A percentile compares a stretch with the other conserved stretches of the same genome.
Evolutionary conservation across 257 asterid genomes (phyloP).

Genomic region (Handroanthus guayacan): DNA sequence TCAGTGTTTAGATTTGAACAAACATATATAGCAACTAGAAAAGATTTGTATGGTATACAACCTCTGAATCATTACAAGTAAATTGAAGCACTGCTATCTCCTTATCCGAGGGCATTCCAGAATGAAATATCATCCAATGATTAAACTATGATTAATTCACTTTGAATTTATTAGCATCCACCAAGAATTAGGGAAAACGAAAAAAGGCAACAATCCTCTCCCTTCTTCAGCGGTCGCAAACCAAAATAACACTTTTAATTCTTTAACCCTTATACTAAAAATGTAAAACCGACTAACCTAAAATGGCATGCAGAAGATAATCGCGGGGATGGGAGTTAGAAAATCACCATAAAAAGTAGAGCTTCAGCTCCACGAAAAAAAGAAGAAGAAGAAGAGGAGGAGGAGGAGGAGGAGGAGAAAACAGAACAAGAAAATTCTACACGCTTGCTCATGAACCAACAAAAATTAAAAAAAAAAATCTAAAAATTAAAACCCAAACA

Average conservation of each 20-base stretch:
- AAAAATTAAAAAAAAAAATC: conserved; percentile 5
- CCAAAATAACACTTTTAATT: conserved; percentile 1
- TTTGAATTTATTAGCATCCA: conserved; percentile 27
- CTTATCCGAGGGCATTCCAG: not conserved
- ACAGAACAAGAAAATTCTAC: not conserved
- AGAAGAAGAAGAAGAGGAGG: not conserved
- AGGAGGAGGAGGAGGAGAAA: too few relatives aligned
- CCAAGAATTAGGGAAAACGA: conserved; percentile 17
- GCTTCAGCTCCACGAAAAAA: conserved; percentile 22
- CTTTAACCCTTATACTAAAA: conserved; percentile 15
- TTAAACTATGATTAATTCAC: not conserved
- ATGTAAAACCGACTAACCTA: conserved; percentile 10
- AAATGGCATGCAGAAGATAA: conserved; percentile 22
- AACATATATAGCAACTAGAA: not conserved
- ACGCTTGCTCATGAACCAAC: not conserved
- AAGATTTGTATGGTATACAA: not conserved
- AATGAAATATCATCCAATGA: not conserved
- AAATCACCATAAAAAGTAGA: conserved; percentile 18
- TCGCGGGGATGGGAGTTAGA: conserved; percentile 7
- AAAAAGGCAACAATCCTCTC: conserved; percentile 22
- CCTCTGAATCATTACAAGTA: not conserved
- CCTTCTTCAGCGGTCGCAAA: conserved; percentile 15
- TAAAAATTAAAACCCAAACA: conserved; percentile 16
- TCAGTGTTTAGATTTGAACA: not conserved
- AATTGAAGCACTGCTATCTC: conserved; percentile 17